Percentiles rank a stretch among this genome's conserved stretches.
These are phyloP conservation scores for Aegilops umbellulata DNA, from an alignment of 176 grass and related monocot species.

Conservation along the genomic window DNA sequence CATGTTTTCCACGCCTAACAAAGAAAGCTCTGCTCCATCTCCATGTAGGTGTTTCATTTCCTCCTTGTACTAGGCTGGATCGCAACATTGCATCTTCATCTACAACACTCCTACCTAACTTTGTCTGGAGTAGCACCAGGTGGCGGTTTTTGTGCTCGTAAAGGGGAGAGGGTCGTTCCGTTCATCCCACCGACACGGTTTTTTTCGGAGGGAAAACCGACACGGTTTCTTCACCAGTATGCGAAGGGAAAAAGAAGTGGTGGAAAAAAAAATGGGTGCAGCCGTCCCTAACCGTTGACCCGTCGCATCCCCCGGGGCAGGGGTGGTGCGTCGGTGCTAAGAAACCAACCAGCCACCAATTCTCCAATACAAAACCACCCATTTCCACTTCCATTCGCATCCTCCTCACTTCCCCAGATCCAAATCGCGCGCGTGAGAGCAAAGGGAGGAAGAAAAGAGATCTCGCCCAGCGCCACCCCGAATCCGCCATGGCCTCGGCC, in stretches of 20 bases:
- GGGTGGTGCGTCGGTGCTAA: conserved; percentile 21
- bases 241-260: too few species aligned
- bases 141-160: not conserved
- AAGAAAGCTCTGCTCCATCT: not conserved
- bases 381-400: not conserved
- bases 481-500: not conserved
- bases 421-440: conserved; percentile 2
- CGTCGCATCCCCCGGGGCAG: conserved; percentile 7
- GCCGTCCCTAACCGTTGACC: not conserved
- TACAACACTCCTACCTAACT: not conserved
- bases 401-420: not conserved
- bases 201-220: not conserved
- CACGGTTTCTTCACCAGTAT: not conserved
- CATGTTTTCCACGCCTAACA: conserved; percentile 4
- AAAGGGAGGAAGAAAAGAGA: not conserved
- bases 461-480: not conserved
- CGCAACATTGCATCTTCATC: not conserved
- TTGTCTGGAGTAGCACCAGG: not conserved
- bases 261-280: not conserved
- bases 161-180: not conserved
- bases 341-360: not conserved
- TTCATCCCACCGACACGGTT: not conserved
- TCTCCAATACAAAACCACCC: not conserved
- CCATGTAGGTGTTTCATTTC: not conserved
- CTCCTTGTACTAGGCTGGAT: not conserved